These are phyloP conservation scores for Quercus wislizeni DNA, from an alignment of 306 rosid species.

Conservation along the genomic window DNA sequence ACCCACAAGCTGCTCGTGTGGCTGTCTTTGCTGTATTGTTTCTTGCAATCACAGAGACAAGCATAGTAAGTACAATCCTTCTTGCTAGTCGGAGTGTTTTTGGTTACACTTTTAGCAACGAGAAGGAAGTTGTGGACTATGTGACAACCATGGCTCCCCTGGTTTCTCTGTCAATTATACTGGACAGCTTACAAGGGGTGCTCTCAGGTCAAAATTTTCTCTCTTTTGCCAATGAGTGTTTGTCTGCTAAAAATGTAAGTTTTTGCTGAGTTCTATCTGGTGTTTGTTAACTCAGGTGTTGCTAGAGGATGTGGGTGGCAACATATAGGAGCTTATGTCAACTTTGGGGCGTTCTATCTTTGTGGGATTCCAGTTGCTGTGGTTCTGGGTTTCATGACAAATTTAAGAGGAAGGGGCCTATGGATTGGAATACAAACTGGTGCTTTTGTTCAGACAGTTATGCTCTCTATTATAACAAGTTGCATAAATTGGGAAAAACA, in stretches of 20 bases:
- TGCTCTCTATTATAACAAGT: conserved; percentile 45
- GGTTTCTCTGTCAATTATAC: conserved; percentile 41
- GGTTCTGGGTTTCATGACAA: conserved; percentile 45
- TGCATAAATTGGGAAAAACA: conserved; percentile 56
- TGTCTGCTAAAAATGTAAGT: background rate
- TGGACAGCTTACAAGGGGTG: conserved; percentile 60
- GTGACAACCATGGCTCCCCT: conserved; percentile 68
- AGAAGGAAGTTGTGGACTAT: conserved; percentile 62
- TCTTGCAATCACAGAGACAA: conserved; percentile 38
- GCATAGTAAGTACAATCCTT: conserved; percentile 37
- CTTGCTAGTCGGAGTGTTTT: conserved; percentile 42
- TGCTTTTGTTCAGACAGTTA: conserved; percentile 39
- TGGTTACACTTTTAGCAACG: conserved; percentile 63
- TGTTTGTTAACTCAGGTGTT: conserved; percentile 37
- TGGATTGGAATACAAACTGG: conserved; percentile 76
- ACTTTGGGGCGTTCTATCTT: conserved; percentile 64
- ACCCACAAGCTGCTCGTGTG: conserved; percentile 46
- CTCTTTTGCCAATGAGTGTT: background rate
- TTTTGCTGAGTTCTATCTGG: background rate
- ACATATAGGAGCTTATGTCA: conserved; percentile 61
- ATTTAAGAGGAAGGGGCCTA: conserved; percentile 59
- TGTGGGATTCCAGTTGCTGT: conserved; percentile 71
- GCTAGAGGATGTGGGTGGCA: conserved; percentile 87
- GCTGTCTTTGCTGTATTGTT: conserved; percentile 44
- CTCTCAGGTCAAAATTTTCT: conserved; percentile 47